These are phyloP conservation scores for Amylocystis lapponica DNA, from an alignment of 768 basidiomycete species.

Conservation along the genomic window DNA sequence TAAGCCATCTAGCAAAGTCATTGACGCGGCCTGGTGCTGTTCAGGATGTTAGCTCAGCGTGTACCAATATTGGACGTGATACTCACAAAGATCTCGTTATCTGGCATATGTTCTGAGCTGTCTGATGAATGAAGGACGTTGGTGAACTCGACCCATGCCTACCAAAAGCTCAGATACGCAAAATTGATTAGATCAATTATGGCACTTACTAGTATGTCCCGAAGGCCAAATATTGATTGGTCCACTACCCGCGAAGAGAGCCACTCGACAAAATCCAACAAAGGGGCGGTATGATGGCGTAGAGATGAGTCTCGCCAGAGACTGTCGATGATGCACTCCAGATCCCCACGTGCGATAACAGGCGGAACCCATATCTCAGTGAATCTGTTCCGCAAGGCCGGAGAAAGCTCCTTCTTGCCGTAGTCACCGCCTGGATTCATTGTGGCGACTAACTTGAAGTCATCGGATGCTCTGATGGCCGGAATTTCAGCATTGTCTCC, in stretches of 20 bases:
- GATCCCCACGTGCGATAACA: constrained; percentile 65
- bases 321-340: constrained; percentile 68
- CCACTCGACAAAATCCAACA: constrained; percentile 84
- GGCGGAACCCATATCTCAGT: constrained; percentile 99
- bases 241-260: constrained; percentile 57
- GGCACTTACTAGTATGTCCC: constrained; percentile 77
- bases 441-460: constrained; percentile 90
- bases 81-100: constrained; percentile 65
- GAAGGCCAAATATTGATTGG: constrained; percentile 62
- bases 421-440: constrained; percentile 99
- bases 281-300: constrained; percentile 44
- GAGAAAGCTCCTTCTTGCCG: constrained; percentile 97
- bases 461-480: constrained; percentile 53
- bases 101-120: constrained; percentile 27
- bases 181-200: neutral
- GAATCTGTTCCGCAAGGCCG: constrained; percentile 93
- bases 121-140: constrained; percentile 47
- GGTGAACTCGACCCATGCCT: constrained; percentile 94
- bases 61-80: neutral
- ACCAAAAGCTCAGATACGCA: neutral
- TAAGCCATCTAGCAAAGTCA: constrained; percentile 90
- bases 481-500: constrained; percentile 67
- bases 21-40: constrained; percentile 88
- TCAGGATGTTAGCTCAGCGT: constrained; percentile 7
- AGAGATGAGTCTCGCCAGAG: constrained; percentile 61